Conservation (phyloP, 208 protist genomes). For the Acanthamoeba culbertsoni region DNA sequence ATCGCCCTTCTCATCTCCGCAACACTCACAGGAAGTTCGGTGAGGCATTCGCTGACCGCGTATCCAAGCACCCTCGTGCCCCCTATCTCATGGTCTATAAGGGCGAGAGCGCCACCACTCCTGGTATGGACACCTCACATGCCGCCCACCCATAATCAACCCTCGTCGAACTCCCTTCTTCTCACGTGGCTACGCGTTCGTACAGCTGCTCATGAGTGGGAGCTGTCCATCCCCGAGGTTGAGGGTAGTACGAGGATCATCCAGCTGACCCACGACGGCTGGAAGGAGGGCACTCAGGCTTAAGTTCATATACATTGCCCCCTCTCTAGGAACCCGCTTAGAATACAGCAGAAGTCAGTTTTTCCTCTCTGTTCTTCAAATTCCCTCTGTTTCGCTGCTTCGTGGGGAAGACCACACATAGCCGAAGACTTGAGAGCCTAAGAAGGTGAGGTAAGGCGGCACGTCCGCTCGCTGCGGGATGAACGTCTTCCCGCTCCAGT, state of each 20-base stretch:
- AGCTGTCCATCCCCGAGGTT: not conserved
- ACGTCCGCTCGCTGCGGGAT: conserved; percentile 12
- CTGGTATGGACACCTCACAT: not conserved
- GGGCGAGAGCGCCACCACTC: not conserved
- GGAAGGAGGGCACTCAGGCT: too few relatives aligned
- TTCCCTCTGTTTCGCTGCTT: too few relatives aligned
- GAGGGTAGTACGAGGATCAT: not conserved
- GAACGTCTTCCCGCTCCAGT: conserved; percentile 51
- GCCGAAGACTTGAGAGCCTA: conserved; percentile 25
- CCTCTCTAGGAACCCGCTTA: too few relatives aligned
- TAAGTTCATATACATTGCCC: too few relatives aligned
- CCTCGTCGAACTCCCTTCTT: not conserved
- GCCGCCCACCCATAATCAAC: too few relatives aligned
- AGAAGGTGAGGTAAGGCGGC: conserved; percentile 57
- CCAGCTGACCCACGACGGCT: not conserved
- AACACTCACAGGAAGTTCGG: not conserved
- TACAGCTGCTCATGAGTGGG: not conserved
- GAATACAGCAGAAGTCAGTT: too few relatives aligned
- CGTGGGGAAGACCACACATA: not conserved
- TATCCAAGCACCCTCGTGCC: not conserved
- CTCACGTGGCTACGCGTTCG: not conserved
- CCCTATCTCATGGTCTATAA: not conserved
- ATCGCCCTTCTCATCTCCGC: too few relatives aligned
- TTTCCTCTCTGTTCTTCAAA: too few relatives aligned
- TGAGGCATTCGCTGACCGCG: not conserved